Evolutionary conservation across 2,329 filamentous ascomycete genomes (phyloP).

Genomic region (Metarhizium robertsii): DNA sequence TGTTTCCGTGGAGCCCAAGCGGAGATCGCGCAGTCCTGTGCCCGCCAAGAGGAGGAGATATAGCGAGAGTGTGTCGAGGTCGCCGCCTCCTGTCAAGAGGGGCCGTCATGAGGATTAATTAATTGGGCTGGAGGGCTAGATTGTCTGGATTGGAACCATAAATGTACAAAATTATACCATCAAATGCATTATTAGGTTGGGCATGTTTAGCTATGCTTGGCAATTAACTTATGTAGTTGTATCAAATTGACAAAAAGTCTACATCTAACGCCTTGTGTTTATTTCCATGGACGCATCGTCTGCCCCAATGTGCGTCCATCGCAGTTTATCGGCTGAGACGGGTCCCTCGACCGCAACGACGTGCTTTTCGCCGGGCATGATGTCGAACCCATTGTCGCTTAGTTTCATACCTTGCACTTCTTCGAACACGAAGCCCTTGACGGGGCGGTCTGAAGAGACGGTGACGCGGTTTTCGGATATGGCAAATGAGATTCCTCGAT

Average conservation of each 20-base stretch:
- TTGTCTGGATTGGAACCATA: neutral
- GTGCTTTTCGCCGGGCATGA: constrained; percentile 38
- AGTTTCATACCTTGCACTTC: constrained; percentile 34
- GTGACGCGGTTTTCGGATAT: constrained; percentile 16
- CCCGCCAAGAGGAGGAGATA: constrained; percentile 13
- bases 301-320: neutral
- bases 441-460: constrained; percentile 32
- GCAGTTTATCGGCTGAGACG: neutral
- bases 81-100: constrained; percentile 22
- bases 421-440: constrained; percentile 48
- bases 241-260: neutral
- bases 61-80: constrained; percentile 21
- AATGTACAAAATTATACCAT: neutral
- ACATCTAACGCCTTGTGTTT: neutral
- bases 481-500: constrained; percentile 27
- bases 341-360: constrained; percentile 10
- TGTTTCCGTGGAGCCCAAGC: constrained; percentile 2
- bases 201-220: neutral
- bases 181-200: neutral
- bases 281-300: neutral
- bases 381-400: constrained; percentile 49
- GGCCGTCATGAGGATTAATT: constrained; percentile 17
- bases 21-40: constrained; percentile 15
- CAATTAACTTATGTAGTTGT: neutral
- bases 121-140: neutral